Base-by-base conservation (phyloP, 2,329 filamentous ascomycete species). In the Sporothrix pallida region DNA sequence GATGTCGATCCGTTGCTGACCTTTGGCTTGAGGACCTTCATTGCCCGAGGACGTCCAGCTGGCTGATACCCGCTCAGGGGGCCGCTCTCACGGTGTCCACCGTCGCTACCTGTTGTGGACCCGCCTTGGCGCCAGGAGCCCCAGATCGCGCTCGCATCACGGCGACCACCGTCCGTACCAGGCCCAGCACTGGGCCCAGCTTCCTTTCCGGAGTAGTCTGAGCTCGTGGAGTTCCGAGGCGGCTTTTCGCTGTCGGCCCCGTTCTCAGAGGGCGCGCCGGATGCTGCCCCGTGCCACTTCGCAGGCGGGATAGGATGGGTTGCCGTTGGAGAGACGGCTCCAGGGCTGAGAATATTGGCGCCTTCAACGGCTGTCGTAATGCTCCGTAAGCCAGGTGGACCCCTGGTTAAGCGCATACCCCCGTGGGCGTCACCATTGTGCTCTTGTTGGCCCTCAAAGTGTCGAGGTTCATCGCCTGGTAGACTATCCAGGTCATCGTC, bases 11-110 rank as follows among this genome's bases (percentile, higher is more conserved):
- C 63, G 12, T 71, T 62, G 8, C 75, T 73, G 6, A 90, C 86
- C 80, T 94, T 96, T 0, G 95, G 91, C 79, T 94, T 94, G 71
- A 98, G 85, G 1, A 98, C 92, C 84, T 97, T 98, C 92, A 98
- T 98, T 70, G 90, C 91, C 69, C 92, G 89, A 17, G 87, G 83
- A 20, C 90, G 85, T 79, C 89, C 83, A 76, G 91, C 85, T 77
- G 91, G 91, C 79, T 93, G 91, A 79, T 94, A 93, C 37, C 90
- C 90, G 77, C 89, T 91, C 76, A 88, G 81, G 72, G 86, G 86
- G 1, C 83, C 82, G 76, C 82, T 85, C 75, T 89, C 88, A 73
- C 85, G 87, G n/a, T 81, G 80, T 10, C 84, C 83, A 78, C 84
- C 86, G 58, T 92, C 90, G 69, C 83, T 79, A 6, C 86, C 85